Evolutionary conservation across 2,329 filamentous ascomycete genomes (phyloP).

Genomic region (Claviceps africana): DNA sequence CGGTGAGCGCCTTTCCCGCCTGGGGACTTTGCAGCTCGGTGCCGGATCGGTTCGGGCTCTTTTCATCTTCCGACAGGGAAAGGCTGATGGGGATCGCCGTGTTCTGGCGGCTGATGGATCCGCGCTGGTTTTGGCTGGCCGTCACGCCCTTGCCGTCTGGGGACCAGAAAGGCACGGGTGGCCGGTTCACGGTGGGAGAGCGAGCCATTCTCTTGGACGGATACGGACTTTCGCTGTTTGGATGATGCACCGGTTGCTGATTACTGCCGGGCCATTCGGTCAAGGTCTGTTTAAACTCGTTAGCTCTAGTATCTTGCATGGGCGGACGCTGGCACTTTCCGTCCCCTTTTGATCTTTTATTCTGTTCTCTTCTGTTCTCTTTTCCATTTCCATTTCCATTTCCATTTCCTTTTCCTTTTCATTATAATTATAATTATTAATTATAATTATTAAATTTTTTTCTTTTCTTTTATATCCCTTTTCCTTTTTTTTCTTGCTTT

Average conservation of each 20-base stretch:
- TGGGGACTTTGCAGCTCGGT: constrained; percentile 39
- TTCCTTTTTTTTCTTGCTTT: not conserved
- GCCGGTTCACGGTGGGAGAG: constrained; percentile 35
- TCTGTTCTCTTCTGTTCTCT: too few relatives aligned
- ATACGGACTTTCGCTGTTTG: constrained; percentile 26
- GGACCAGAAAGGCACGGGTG: constrained; percentile 40
- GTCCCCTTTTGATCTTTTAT: not conserved
- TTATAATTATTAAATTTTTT: too few relatives aligned
- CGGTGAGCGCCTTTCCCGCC: constrained; percentile 24
- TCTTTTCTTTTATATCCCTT: not conserved
- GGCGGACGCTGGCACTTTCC: not conserved
- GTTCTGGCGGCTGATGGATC: constrained; percentile 13
- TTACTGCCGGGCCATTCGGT: constrained; percentile 29
- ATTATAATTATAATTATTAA: too few relatives aligned
- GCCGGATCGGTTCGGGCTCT: constrained; percentile 37
- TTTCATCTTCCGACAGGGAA: constrained; percentile 47
- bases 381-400: too few relatives aligned
- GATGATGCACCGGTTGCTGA: constrained; percentile 22
- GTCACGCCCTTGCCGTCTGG: constrained; percentile 18
- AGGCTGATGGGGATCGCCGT: constrained; percentile 32
- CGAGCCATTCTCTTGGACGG: constrained; percentile 38
- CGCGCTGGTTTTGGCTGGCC: constrained; percentile 10
- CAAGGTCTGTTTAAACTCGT: constrained; percentile 15
- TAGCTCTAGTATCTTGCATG: not conserved
- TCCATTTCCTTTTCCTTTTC: too few relatives aligned